Percentiles rank a stretch among this genome's conserved stretches.
These are phyloP conservation scores for Lasiosphaeria miniovina DNA, from an alignment of 495 filamentous ascomycete genomes.

Conservation along the genomic window DNA sequence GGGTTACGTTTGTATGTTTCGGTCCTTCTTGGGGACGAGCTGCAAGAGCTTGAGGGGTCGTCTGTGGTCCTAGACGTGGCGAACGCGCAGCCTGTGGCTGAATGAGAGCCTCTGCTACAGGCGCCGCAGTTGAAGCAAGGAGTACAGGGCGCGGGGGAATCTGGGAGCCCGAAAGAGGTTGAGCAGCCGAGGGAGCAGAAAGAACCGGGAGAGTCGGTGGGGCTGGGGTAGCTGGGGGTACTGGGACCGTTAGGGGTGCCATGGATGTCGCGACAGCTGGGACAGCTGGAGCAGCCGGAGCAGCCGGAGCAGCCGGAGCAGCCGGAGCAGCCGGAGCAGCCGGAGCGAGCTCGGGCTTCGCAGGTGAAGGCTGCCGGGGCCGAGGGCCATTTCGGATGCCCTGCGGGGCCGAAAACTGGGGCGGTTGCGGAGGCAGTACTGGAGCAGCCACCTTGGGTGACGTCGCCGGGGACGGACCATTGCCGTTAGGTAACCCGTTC, in stretches of 20 bases:
- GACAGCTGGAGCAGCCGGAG: no score
- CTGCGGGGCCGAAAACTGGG: slow-evolving; percentile 3
- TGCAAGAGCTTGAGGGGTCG: slow-evolving; percentile 18
- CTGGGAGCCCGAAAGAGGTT: no score
- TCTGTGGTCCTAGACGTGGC: slow-evolving; percentile 15
- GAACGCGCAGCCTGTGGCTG: slow-evolving; percentile 17
- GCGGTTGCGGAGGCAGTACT: slow-evolving; percentile 13
- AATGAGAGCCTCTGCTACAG: neutral
- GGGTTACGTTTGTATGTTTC: slow-evolving; percentile 23
- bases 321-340: neutral
- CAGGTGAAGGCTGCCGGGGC: slow-evolving; percentile 1
- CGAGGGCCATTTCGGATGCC: slow-evolving; percentile 12
- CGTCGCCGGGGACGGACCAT: slow-evolving; percentile 12
- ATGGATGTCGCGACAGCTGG: no score
- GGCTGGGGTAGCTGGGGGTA: neutral
- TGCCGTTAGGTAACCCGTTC: slow-evolving; percentile 4
- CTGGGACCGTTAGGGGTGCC: no score
- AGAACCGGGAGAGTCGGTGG: neutral
- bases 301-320: no score
- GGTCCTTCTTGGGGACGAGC: slow-evolving; percentile 26
- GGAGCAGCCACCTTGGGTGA: slow-evolving; percentile 16
- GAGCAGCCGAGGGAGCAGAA: no score
- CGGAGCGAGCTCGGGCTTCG: neutral
- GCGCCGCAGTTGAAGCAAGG: no score
- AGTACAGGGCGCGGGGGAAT: no score